These are phyloP conservation scores for Saccharum hybrid DNA, from an alignment of 202 grass and related monocot genomes.

Conservation along the genomic window DNA sequence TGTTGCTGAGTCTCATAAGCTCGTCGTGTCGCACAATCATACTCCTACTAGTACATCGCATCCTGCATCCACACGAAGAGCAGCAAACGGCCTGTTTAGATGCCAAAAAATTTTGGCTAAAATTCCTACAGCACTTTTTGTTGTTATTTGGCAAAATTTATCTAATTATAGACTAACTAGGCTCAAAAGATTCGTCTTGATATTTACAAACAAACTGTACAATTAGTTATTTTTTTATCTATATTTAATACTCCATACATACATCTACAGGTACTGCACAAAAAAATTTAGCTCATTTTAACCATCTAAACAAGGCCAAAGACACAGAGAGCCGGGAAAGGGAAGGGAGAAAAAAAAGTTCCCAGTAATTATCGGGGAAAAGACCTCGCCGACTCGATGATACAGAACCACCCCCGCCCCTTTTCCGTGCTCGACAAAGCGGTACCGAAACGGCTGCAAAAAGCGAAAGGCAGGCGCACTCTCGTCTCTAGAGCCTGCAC, in stretches of 20 bases:
- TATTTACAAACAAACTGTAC: no score
- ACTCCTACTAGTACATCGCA: not conserved
- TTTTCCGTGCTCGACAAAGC: conserved; percentile 51
- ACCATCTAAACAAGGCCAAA: no score
- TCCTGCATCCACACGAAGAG: not conserved
- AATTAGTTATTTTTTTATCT: no score
- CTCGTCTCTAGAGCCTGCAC: conserved; percentile 23
- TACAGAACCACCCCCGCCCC: not conserved
- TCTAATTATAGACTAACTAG: no score
- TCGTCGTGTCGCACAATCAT: not conserved
- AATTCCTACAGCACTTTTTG: no score
- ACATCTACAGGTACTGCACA: no score
- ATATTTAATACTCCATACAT: no score
- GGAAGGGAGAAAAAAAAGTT: not conserved
- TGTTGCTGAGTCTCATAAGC: not conserved
- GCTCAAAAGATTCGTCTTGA: no score
- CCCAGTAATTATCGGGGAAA: not conserved
- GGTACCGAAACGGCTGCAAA: conserved; percentile 53
- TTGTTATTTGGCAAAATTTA: no score
- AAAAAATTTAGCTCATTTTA: no score
- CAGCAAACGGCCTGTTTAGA: no score
- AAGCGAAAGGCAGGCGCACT: conserved; percentile 46
- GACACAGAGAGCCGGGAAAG: not conserved
- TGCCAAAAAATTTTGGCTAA: no score
- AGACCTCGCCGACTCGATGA: not conserved